Evolutionary conservation across 2,329 filamentous ascomycete genomes (phyloP), one percentile per base, ranked within the genome.

Genomic region (Epichloe gansuensis): DNA sequence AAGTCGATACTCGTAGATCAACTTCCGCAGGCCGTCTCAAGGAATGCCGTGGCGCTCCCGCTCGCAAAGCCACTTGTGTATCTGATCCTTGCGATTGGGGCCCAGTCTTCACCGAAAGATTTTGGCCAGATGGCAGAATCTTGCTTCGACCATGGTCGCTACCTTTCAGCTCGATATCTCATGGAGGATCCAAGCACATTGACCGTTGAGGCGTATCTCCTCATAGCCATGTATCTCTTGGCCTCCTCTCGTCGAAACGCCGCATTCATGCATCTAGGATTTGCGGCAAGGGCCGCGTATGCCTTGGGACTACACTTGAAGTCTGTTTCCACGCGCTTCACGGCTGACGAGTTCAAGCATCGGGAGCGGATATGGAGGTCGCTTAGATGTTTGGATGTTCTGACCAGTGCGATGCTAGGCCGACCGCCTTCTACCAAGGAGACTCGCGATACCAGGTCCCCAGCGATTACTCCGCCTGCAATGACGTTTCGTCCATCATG

Each of bases 241-340:
- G 77, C 76, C 0, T 75, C 76, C 4, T 82, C 78, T 50, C 75
- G 76, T 35, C 69, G 78, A 8, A 82, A 82, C 52, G 72, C 79
- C 0, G 80, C 80, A 0, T 83, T 81, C 51, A 81, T 83, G 76
- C 83, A 83, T 52, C 62, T 83, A 2, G 80, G 80, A 0, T 74
- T 83, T 8, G 80, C 80, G 1, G 70, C 75, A 0, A 74, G 77
- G 51, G 76, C 79, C 0, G 79, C 80, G 0, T 74, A 76, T 3
- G 76, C 78, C 0, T 59, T 83, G 0, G 81, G 80, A 0, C 59
- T 83, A 6, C 78, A 82, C 44, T 61, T 28, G 58, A 60, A 4
- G 58, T 60, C 31, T 54, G 61, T 54, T 7, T 54, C 52, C 2
- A 25, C 38, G 42, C 50, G 59, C 0, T 64, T 63, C 39, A 53